These are phyloP conservation scores for Clonostachys byssicola DNA, from an alignment of 2,329 filamentous ascomycete genomes.

Conservation along the genomic window DNA sequence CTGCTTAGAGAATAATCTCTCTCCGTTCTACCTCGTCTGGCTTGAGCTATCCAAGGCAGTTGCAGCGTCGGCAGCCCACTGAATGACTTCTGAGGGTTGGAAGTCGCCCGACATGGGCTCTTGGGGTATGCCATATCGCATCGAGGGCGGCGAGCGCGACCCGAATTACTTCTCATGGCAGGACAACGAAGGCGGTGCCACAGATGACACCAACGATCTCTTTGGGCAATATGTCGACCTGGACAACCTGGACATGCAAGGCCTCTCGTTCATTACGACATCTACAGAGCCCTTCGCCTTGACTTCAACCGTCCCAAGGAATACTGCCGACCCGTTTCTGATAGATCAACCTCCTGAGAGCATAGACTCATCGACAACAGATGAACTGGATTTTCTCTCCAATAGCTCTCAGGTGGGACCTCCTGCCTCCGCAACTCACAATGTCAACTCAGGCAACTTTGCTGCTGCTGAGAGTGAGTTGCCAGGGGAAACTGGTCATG, in stretches of 20 bases:
- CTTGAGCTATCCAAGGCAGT: too few relatives aligned
- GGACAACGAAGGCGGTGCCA: slow-evolving; percentile 19
- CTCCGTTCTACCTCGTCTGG: too few relatives aligned
- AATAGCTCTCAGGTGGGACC: slow-evolving; percentile 21
- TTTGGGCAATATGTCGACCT: slow-evolving; percentile 31
- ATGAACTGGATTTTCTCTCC: slow-evolving; percentile 29
- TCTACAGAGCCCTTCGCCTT: slow-evolving; percentile 11
- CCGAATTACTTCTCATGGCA: slow-evolving; percentile 24
- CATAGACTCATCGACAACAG: slow-evolving; percentile 24
- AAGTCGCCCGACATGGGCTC: slow-evolving; percentile 19
- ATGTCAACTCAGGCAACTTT: slow-evolving; percentile 21
- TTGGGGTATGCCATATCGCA: slow-evolving; percentile 25
- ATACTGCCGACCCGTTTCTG: slow-evolving; percentile 15
- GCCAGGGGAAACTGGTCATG: too few relatives aligned
- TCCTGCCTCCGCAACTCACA: slow-evolving; percentile 15
- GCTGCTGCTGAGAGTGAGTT: slow-evolving; percentile 6
- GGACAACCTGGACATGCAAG: slow-evolving; percentile 10
- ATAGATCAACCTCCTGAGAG: slow-evolving; percentile 20
- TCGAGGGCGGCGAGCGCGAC: slow-evolving; percentile 25
- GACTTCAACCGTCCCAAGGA: slow-evolving; percentile 10
- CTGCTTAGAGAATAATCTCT: too few relatives aligned
- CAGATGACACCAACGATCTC: slow-evolving; percentile 22
- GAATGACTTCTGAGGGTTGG: too few relatives aligned
- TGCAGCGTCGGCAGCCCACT: too few relatives aligned
- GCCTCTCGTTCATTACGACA: slow-evolving; percentile 6